These are phyloP conservation scores for Furcasterigmium furcatum DNA, from an alignment of 2,329 filamentous ascomycete species.

Conservation along the genomic window DNA sequence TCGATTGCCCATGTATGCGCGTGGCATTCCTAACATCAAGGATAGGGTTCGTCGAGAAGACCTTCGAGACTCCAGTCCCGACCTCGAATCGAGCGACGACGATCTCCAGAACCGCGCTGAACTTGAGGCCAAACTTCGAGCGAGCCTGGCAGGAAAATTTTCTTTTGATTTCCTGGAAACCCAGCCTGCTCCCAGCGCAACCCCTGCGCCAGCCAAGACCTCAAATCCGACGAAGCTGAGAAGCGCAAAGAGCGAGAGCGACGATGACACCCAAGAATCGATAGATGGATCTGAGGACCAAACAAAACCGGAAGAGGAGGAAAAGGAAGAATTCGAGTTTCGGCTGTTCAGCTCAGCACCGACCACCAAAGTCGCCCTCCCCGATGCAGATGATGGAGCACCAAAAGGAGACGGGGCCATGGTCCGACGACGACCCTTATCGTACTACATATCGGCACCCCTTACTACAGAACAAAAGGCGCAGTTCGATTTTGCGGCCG, in stretches of 20 bases:
- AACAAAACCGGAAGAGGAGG: slow-evolving; percentile 7
- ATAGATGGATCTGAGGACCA: slow-evolving; percentile 17
- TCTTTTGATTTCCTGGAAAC: slow-evolving; percentile 28
- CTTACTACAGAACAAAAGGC: slow-evolving; percentile 30
- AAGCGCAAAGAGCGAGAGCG: slow-evolving; percentile 13
- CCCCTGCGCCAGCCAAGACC: neutral
- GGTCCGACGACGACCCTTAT: slow-evolving; percentile 33
- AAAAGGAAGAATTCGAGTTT: slow-evolving; percentile 49
- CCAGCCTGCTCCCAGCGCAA: slow-evolving; percentile 3
- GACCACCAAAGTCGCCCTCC: slow-evolving; percentile 48
- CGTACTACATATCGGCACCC: slow-evolving; percentile 44
- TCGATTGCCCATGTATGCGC: neutral
- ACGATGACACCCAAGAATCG: slow-evolving; percentile 17
- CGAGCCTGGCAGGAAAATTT: slow-evolving; percentile 43
- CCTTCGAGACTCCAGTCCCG: slow-evolving; percentile 35
- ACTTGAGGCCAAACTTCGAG: slow-evolving; percentile 41
- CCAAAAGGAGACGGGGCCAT: slow-evolving; percentile 30
- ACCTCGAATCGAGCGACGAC: slow-evolving; percentile 18
- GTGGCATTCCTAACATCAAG: neutral
- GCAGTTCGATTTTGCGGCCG: slow-evolving; percentile 41
- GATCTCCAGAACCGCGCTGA: slow-evolving; percentile 31
- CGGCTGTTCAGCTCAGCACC: slow-evolving; percentile 50
- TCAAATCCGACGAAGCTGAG: slow-evolving; percentile 4
- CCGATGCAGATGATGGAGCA: slow-evolving; percentile 32
- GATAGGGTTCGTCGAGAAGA: slow-evolving; percentile 54